These are phyloP conservation scores for Plasmodium falciparum DNA, from an alignment of 169 alveolate genomes.

Conservation along the genomic window DNA sequence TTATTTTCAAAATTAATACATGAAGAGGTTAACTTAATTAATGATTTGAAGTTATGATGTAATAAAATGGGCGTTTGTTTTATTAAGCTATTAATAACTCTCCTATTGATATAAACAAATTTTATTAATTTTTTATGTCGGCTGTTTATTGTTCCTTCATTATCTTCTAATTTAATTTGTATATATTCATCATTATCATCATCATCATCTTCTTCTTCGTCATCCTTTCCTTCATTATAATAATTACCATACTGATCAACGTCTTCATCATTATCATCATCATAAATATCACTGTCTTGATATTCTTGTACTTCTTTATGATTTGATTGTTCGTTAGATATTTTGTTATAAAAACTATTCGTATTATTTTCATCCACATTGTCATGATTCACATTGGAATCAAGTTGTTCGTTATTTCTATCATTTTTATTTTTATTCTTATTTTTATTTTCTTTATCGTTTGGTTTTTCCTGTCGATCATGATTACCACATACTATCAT, in stretches of 20 bases:
- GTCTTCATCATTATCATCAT: neutral
- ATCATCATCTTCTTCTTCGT: slow-evolving; percentile 8
- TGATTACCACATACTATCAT: neutral
- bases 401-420: neutral
- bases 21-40: slow-evolving; percentile 92
- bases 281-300: too few relatives aligned
- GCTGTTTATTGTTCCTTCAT: slow-evolving; percentile 34
- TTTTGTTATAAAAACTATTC: neutral
- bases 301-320: too few relatives aligned
- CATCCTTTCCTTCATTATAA: slow-evolving; percentile 1
- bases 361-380: neutral
- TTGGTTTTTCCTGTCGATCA: slow-evolving; percentile 6
- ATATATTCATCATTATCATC: slow-evolving; percentile 44
- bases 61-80: slow-evolving; percentile 89
- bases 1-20: slow-evolving; percentile 97
- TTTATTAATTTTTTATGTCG: slow-evolving; percentile 79
- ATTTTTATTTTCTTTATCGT: slow-evolving; percentile 7
- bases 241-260: neutral
- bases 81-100: slow-evolving; percentile 85
- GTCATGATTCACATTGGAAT: neutral
- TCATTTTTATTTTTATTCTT: neutral
- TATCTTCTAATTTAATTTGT: slow-evolving; percentile 65
- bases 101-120: slow-evolving; percentile 80
- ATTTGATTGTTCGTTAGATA: too few relatives aligned
- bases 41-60: slow-evolving; percentile 86